Percentiles rank a stretch among this genome's conserved stretches.
phyloP scores from a whole-genome alignment of 2,329 filamentous ascomycete genomes.

The Pyricularia sp. region DNA sequence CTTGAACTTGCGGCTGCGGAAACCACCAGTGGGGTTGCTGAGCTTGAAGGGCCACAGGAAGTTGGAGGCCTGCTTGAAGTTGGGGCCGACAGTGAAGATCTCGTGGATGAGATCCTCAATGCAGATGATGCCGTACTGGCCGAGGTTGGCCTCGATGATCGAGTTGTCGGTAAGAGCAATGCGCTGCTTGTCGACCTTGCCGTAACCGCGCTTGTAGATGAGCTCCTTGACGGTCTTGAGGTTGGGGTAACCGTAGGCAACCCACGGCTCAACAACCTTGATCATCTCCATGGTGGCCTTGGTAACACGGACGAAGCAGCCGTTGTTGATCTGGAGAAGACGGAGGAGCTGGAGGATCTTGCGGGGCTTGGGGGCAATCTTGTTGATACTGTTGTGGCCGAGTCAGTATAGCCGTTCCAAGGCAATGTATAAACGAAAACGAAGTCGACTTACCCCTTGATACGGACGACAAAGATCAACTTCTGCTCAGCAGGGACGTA shows the following conservation, averaged over 20 bases:
- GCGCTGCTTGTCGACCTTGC: slow-evolving; percentile 98
- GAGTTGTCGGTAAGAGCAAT: slow-evolving; percentile 93
- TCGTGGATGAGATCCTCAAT: slow-evolving; percentile 99
- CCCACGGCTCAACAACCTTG: slow-evolving; percentile 96
- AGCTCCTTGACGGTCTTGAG: slow-evolving; percentile 98
- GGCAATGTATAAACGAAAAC: not conserved
- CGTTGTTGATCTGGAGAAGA: slow-evolving; percentile 99
- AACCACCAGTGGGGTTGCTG: slow-evolving; percentile 93
- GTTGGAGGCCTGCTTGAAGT: slow-evolving; percentile 99
- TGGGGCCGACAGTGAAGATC: slow-evolving; percentile 96
- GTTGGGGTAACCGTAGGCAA: slow-evolving; percentile 99
- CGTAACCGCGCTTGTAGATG: slow-evolving; percentile 99
- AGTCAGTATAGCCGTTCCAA: slow-evolving; percentile 8
- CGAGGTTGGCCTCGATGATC: slow-evolving; percentile 91
- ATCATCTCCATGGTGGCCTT: slow-evolving; percentile 97
- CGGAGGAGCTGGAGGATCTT: slow-evolving; percentile 99
- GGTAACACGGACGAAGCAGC: slow-evolving; percentile 93
- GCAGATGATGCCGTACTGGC: slow-evolving; percentile 98
- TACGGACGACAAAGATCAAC: slow-evolving; percentile 94
- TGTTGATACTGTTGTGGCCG: slow-evolving; percentile 76
- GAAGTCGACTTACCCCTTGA: slow-evolving; percentile 64
- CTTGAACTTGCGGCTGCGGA: slow-evolving; percentile 95
- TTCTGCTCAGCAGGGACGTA: slow-evolving; percentile 92
- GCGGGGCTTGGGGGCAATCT: slow-evolving; percentile 99
- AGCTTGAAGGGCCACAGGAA: slow-evolving; percentile 99